Evolutionary conservation across 169 alveolate species (phyloP), one percentile per base, ranked within the genome.

Genomic region (Plasmodium gonderi): DNA sequence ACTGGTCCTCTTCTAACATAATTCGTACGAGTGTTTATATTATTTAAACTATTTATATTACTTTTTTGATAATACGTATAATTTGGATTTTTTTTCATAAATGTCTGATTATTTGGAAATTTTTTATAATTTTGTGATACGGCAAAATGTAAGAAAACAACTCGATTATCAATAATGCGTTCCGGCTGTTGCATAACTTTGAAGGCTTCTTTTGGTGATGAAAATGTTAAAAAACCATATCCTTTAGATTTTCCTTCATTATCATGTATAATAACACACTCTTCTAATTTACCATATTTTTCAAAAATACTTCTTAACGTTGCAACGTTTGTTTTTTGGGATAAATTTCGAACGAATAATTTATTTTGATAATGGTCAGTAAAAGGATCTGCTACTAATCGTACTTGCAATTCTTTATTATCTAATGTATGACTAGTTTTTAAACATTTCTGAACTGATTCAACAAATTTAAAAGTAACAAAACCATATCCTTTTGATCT

Each of bases 401-500:
- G 78, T 20, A 95, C 94, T 78, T 92, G 85, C 64, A 95, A 74
- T 49, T 95, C 95, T 90, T 95, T 91, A 31, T 94, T 95, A 65
- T 95, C 92, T 31, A 95, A 75, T 20, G 79, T 68, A 60, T 92
- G 82, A 36, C 79, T 95, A 36, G 85, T 91, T 69, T 90, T 92
- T 65, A 95, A 90, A 23, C 94, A 76, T 31, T 79, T 92, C 68
- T 89, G 87, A 9, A 96, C 96, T 4, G 97, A 91, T 3, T 95
- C 97, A 8, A 95, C 91, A 93, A 91, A 94, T 49, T 93, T 94
- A 81, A 89, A 96, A 6, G 97, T 95, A 45, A 96, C 97, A 72
- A 96, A 95, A 11, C 97, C 98, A 92, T 95, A 96, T 0, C 98
- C 98, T 91, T 95, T 91, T 12, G 97, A 95, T 72, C 96, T 64